Percentiles rank a stretch among this genome's conserved stretches.
Evolutionary conservation across 805 yeast genomes (phyloP).

Genomic region (Zygoascus biomembranicola): DNA sequence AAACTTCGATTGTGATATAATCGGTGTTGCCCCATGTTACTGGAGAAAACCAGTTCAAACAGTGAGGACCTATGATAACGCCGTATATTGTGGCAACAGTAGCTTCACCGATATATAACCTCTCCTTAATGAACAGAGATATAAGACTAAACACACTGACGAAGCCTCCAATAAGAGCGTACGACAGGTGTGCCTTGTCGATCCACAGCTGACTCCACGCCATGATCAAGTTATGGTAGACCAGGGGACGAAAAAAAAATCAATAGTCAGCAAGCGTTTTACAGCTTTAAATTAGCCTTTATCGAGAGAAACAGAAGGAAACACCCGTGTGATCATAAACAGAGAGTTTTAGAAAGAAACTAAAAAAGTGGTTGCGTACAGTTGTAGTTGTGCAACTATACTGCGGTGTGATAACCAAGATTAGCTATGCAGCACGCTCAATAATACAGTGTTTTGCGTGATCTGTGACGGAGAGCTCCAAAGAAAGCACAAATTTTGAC

Average conservation of each 20-base stretch:
- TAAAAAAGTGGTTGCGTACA: neutral
- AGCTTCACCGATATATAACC: slow-evolving; percentile 83
- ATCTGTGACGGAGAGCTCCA: no score
- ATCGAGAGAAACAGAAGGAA: neutral
- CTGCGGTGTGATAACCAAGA: no score
- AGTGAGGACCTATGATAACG: slow-evolving; percentile 80
- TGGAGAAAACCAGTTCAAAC: slow-evolving; percentile 77
- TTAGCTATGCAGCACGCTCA: no score
- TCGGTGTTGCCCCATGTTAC: slow-evolving; percentile 80
- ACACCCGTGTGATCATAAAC: neutral
- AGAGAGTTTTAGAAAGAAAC: neutral
- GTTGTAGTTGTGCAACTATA: neutral
- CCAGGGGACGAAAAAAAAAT: no score
- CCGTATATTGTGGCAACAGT: slow-evolving; percentile 83
- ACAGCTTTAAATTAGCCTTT: neutral
- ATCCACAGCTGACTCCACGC: slow-evolving; percentile 32
- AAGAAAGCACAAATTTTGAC: no score
- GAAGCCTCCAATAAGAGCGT: slow-evolving; percentile 80
- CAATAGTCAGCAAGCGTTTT: no score
- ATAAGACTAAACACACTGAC: slow-evolving; percentile 71
- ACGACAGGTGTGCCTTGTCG: slow-evolving; percentile 72
- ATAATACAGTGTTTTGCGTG: no score
- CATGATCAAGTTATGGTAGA: slow-evolving; percentile 12
- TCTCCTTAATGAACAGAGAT: slow-evolving; percentile 76
- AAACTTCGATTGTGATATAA: slow-evolving; percentile 70